Evolutionary conservation across 345 rosid genomes (phyloP), one percentile per base, ranked within the genome.

Genomic region (Syzygium aqueum): DNA sequence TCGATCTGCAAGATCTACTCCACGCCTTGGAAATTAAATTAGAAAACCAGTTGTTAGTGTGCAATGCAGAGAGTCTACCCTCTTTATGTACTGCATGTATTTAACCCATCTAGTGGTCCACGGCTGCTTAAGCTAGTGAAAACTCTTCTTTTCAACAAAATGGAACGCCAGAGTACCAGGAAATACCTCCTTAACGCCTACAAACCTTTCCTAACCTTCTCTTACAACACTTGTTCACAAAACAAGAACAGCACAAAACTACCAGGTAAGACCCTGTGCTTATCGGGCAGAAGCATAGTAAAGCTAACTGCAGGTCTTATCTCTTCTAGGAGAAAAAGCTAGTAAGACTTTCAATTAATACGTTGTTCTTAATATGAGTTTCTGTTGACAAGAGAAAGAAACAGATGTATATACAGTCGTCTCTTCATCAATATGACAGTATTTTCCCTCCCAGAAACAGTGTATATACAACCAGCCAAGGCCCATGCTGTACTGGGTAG

Each of bases 371-470:
- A 23, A 56, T 11, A 56, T 8, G 11, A 54, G 59, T 54, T 8
- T 54, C 59, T 54, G 59, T 0, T 54, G 59, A 54, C 59, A 22
- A 54, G 6, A 54, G 27, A 54, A 54, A 54, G 59, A 54, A 54
- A 54, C 11, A 54, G 0, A 10, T 54, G 12, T 1, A 54, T 54
- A 8, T 54, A 54, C 2, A 1, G 9, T 22, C 0, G 25, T 0
- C 59, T 54, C 57, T 53, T 21, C 57, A 21, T 2, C 57, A 53
- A 21, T 0, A 3, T 22, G 59, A 54, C 13, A 23, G 59, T 0
- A 54, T 54, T 22, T 8, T 54, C 12, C 59, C 5, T 3, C 11
- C 5, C 0, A 8, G 59, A 54, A 54, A 54, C 59, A 21, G 11
- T 8, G 59, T 54, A 8, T 3, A 23, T 54, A 8, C 1, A 54